phyloP scores from a whole-genome alignment of 352 stramenopile genomes.

The Thalassiosira hispida region DNA sequence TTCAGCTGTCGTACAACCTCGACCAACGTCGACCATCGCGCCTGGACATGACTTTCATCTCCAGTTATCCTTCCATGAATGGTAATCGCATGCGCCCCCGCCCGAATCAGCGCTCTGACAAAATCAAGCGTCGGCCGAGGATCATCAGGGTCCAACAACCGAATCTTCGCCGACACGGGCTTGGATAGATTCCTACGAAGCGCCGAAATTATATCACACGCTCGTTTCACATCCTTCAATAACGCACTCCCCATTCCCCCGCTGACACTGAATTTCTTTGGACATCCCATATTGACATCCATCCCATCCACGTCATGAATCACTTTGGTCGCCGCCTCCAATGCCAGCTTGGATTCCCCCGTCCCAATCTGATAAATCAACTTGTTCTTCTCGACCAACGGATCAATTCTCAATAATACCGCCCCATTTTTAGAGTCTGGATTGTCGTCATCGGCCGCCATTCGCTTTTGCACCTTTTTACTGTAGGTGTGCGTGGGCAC shows the following conservation, averaged over 20 bases:
- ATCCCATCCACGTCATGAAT: constrained; percentile 73
- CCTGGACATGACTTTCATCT: constrained; percentile 59
- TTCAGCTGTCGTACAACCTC: constrained; percentile 61
- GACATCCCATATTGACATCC: constrained; percentile 86
- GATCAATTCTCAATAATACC: constrained; percentile 75
- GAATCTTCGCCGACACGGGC: constrained; percentile 84
- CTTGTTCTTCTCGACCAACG: constrained; percentile 57
- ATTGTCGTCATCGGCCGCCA: constrained; percentile 48
- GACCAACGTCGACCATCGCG: constrained; percentile 65
- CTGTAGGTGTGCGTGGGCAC: constrained; percentile 56
- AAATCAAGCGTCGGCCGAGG: constrained; percentile 70
- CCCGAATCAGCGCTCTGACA: constrained; percentile 62
- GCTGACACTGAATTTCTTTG: constrained; percentile 81
- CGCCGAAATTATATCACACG: constrained; percentile 68
- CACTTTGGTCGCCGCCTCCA: constrained; percentile 64
- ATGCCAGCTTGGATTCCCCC: constrained; percentile 68
- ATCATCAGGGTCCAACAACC: constrained; percentile 62
- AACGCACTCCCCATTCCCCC: constrained; percentile 83
- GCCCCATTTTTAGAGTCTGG: constrained; percentile 43
- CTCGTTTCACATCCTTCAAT: constrained; percentile 69
- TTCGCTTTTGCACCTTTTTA: constrained; percentile 62
- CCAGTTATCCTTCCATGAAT: constrained; percentile 75
- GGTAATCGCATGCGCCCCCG: constrained; percentile 77
- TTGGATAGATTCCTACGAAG: constrained; percentile 53
- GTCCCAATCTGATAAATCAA: constrained; percentile 84